These are phyloP conservation scores for Trypanosoma avium DNA, from an alignment of 208 protist genomes.

Conservation along the genomic window DNA sequence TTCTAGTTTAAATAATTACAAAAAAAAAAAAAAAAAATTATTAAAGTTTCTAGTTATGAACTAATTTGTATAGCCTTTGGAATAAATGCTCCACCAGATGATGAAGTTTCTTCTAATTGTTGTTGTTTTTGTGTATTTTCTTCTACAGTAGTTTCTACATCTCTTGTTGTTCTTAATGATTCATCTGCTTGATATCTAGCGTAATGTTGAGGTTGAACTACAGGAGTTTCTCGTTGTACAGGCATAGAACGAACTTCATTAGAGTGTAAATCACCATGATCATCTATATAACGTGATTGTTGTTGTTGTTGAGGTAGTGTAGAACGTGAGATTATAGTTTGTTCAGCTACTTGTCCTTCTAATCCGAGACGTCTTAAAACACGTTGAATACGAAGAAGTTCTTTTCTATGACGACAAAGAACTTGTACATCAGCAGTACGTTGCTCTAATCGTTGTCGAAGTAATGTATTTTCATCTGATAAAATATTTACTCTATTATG, in stretches of 20 bases:
- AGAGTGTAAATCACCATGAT: neutral
- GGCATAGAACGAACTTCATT: neutral
- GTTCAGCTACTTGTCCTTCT: constrained; percentile 37
- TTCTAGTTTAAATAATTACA: neutral
- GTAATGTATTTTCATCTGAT: constrained; percentile 50
- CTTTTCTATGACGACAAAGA: constrained; percentile 65
- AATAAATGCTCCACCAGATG: constrained; percentile 6
- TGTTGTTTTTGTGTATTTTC: neutral
- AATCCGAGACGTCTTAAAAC: constrained; percentile 63
- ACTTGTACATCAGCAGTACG: constrained; percentile 54
- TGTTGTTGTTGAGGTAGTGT: neutral
- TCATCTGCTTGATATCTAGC: constrained; percentile 1
- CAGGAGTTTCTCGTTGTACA: neutral
- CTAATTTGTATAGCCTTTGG: constrained; percentile 17
- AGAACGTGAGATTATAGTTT: neutral
- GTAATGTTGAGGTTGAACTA: neutral
- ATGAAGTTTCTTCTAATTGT: neutral
- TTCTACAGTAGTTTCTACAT: neutral
- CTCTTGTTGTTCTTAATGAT: neutral
- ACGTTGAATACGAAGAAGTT: constrained; percentile 78
- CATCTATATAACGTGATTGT: neutral
- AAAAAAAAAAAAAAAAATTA: constrained; percentile 7
- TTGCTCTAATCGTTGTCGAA: constrained; percentile 52
- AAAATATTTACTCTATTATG: constrained; percentile 44
- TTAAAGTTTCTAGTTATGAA: neutral